phyloP scores from a whole-genome alignment of 2,329 filamentous ascomycete species.

The Xylariaceae sp. region DNA sequence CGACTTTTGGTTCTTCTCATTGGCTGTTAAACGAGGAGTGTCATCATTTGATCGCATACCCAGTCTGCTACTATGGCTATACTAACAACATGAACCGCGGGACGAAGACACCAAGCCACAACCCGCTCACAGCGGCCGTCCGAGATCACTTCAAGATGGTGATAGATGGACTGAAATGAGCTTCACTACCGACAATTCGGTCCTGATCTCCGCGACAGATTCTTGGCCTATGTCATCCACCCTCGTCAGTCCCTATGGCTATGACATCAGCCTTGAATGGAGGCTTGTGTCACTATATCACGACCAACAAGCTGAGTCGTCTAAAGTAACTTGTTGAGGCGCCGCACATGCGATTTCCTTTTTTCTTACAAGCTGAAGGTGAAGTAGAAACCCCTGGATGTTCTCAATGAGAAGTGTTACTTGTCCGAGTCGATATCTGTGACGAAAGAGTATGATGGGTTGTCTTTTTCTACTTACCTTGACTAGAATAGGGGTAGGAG shows the following conservation, averaged over 20 bases:
- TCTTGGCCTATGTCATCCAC: neutral
- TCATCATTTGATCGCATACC: neutral
- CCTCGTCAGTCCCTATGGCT: neutral
- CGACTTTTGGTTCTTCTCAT: neutral
- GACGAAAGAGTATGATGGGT: neutral
- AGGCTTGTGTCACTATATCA: neutral
- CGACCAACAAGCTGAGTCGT: neutral
- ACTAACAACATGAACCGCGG: neutral
- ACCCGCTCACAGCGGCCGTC: neutral
- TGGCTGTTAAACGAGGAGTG: conserved; percentile 5
- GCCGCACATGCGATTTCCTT: neutral
- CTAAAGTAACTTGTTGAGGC: neutral
- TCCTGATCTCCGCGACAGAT: neutral
- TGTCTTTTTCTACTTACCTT: neutral
- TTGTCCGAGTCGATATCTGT: neutral
- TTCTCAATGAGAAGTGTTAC: neutral
- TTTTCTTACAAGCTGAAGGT: neutral
- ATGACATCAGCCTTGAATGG: neutral
- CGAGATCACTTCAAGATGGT: neutral
- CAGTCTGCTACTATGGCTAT: no score
- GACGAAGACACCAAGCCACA: neutral
- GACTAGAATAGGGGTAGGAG: neutral
- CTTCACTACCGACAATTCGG: neutral
- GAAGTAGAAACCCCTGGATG: neutral
- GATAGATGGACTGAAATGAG: neutral